phyloP scores from a whole-genome alignment of 768 basidiomycete species.

The Boletellus emodensis region DNA sequence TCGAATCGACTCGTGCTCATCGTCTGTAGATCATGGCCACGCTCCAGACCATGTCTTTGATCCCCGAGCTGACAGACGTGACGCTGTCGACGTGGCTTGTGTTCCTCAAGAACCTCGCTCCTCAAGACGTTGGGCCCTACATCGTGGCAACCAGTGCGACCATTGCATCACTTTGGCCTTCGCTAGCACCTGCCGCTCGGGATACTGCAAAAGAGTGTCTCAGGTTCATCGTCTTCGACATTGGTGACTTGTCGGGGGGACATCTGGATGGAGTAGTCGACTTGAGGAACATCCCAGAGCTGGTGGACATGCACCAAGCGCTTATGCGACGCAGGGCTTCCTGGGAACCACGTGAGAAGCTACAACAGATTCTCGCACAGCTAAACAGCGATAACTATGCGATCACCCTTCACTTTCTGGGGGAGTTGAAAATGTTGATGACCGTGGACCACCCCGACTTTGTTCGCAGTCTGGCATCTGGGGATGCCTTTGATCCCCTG shows the following conservation, averaged over 20 bases:
- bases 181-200: constrained; percentile 50
- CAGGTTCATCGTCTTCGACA: constrained; percentile 63
- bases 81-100: constrained; percentile 76
- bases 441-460: constrained; percentile 44
- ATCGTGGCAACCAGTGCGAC: constrained; percentile 86
- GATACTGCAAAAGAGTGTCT: constrained; percentile 56
- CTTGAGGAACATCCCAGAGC: constrained; percentile 65
- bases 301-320: constrained; percentile 40
- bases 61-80: constrained; percentile 71
- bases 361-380: constrained; percentile 70
- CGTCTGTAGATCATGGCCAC: constrained; percentile 84
- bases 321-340: constrained; percentile 44
- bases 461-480: constrained; percentile 63
- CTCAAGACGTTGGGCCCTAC: constrained; percentile 74
- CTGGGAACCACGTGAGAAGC: constrained; percentile 50
- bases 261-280: constrained; percentile 80
- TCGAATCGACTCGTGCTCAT: constrained; percentile 9
- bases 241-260: constrained; percentile 48
- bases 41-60: constrained; percentile 81
- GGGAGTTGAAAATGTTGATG: constrained; percentile 72
- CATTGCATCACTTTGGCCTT: constrained; percentile 73
- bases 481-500: constrained; percentile 80
- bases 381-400: constrained; percentile 74
- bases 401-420: constrained; percentile 67
- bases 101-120: constrained; percentile 66